Evolutionary conservation across 176 grass and related monocot genomes (phyloP).

Genomic region (Leersia perrieri): DNA sequence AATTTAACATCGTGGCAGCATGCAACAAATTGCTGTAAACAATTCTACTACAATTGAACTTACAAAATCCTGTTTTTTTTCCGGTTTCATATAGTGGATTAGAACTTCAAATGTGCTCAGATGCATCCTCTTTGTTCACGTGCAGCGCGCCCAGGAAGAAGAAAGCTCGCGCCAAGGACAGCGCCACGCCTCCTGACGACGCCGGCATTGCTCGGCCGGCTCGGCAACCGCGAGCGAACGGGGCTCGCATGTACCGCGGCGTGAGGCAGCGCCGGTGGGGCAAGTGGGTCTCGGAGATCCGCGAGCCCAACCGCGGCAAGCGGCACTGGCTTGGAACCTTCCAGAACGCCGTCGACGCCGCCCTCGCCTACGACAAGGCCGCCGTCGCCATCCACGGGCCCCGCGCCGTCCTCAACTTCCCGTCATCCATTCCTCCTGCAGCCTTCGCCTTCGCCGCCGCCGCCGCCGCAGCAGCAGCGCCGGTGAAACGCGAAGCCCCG

Average conservation of each 20-base stretch:
- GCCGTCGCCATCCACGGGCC: constrained; percentile 34
- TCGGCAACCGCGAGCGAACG: constrained; percentile 28
- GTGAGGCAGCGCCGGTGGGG: constrained; percentile 68
- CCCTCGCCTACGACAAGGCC: constrained; percentile 60
- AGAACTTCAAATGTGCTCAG: not conserved
- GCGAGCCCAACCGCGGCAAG: constrained; percentile 38
- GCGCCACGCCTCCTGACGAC: not conserved
- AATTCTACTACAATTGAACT: not conserved
- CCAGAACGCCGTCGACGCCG: constrained; percentile 43
- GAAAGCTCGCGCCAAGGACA: not conserved
- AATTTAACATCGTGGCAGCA: too few relatives aligned
- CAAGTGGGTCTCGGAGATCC: constrained; percentile 73
- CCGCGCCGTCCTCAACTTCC: not conserved
- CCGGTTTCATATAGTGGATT: too few relatives aligned
- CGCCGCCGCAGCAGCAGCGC: not conserved
- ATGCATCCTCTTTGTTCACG: not conserved
- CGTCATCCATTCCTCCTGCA: not conserved
- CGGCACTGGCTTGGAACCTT: constrained; percentile 79
- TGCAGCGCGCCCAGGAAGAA: constrained; percentile 32
- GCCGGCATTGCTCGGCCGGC: constrained; percentile 2
- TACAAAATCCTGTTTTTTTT: not conserved
- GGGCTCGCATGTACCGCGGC: constrained; percentile 52
- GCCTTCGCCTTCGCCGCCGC: not conserved
- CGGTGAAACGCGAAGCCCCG: not conserved
- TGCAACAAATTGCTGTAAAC: not conserved